Percentiles rank a stretch among this genome's conserved stretches.
These are phyloP conservation scores for Fusarium sublunatum DNA, from an alignment of 2,329 filamentous ascomycete species.

Conservation along the genomic window DNA sequence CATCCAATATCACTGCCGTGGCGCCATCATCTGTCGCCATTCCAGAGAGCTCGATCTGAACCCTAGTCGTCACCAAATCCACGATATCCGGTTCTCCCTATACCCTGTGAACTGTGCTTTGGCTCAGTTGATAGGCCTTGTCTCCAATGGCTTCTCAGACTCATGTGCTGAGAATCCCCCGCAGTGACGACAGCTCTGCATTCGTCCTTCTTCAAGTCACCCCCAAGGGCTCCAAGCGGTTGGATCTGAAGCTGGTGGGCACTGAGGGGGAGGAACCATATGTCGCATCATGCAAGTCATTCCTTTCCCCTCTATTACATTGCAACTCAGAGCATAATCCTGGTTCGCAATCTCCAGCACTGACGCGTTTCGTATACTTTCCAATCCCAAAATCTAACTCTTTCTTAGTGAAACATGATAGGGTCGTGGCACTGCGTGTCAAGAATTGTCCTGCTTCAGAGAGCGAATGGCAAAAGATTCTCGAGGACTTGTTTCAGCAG, in stretches of 20 bases:
- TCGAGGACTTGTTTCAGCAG: constrained; percentile 67
- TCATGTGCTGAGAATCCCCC: constrained; percentile 67
- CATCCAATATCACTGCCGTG: constrained; percentile 20
- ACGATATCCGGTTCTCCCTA: constrained; percentile 7
- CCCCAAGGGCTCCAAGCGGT: constrained; percentile 59
- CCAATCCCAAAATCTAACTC: constrained; percentile 38
- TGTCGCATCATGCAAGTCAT: constrained; percentile 65
- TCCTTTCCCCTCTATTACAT: constrained; percentile 30
- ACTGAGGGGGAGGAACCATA: constrained; percentile 75
- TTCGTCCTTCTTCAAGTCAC: constrained; percentile 72
- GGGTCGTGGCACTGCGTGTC: constrained; percentile 63
- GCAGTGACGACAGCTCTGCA: constrained; percentile 62
- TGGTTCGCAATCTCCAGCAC: constrained; percentile 35
- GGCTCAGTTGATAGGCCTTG: constrained; percentile 8
- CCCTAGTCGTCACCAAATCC: constrained; percentile 12
- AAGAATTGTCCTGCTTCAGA: constrained; percentile 66
- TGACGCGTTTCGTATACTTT: constrained; percentile 32
- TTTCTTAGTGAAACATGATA: constrained; percentile 66
- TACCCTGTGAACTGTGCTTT: constrained; percentile 1
- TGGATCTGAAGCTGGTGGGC: constrained; percentile 75
- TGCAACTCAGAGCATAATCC: constrained; percentile 29
- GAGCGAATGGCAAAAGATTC: constrained; percentile 74
- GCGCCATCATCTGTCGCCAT: constrained; percentile 34
- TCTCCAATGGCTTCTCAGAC: constrained; percentile 40
- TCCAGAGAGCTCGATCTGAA: constrained; percentile 25